phyloP scores from a whole-genome alignment of 2,329 filamentous ascomycete species.

The Aspergillus aculeatinus region DNA sequence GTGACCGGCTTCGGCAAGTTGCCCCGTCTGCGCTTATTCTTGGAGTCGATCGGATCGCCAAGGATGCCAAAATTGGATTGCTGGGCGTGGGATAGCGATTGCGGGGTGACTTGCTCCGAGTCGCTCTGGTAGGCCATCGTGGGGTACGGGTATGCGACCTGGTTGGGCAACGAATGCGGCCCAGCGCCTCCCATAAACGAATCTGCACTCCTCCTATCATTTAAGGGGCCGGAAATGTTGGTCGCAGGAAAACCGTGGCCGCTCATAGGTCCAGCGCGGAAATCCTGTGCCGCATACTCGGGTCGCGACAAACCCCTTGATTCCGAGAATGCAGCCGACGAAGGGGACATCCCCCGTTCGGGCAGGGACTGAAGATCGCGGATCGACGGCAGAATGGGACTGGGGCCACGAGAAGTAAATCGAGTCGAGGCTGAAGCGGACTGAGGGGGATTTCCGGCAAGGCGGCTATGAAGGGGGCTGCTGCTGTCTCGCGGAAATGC shows the following conservation, averaged over 20 bases:
- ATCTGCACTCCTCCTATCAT: constrained; percentile 27
- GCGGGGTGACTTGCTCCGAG: constrained; percentile 33
- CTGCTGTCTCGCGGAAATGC: constrained; percentile 24
- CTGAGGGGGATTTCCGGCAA: constrained; percentile 13
- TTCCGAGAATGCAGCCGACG: constrained; percentile 29
- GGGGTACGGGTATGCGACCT: constrained; percentile 30
- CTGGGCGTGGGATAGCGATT: constrained; percentile 29
- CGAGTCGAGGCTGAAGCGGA: constrained; percentile 17
- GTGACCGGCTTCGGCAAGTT: constrained; percentile 91
- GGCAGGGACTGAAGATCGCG: constrained; percentile 37
- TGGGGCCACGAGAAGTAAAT: constrained; percentile 33
- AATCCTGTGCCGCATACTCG: constrained; percentile 28
- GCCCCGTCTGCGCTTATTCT: constrained; percentile 63
- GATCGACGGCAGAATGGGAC: constrained; percentile 39
- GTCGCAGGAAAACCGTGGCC: constrained; percentile 14
- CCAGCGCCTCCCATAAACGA: constrained; percentile 20
- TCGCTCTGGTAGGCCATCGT: constrained; percentile 31
- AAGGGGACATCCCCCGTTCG: constrained; percentile 25
- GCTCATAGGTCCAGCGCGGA: constrained; percentile 17
- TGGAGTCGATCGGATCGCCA: constrained; percentile 38
- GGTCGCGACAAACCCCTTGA: constrained; percentile 26
- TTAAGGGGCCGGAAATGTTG: constrained; percentile 20
- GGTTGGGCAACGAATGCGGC: constrained; percentile 27
- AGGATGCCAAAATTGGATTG: constrained; percentile 41
- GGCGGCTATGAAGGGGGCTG: constrained; percentile 19